Conservation (phyloP, 1,284 basidiomycete species). For the Gomphus bonarii region DNA sequence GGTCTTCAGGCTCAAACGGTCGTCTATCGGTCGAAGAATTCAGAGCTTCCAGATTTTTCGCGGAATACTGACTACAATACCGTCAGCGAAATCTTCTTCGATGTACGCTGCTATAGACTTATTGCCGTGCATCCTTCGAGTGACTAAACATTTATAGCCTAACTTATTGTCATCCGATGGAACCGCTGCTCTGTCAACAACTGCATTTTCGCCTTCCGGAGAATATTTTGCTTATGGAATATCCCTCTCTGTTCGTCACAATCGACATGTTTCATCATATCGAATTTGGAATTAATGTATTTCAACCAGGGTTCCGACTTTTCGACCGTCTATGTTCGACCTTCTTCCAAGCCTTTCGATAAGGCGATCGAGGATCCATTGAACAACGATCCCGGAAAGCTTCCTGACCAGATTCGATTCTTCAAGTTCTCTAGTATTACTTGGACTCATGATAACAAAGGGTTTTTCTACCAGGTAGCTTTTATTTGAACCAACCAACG, state of each 20-base stretch:
- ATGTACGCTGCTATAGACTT: conserved; percentile 32
- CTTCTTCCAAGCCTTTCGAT: conserved; percentile 47
- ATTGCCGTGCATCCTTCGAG: neutral
- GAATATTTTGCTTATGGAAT: conserved; percentile 70
- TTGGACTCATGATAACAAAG: conserved; percentile 70
- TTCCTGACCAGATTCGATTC: conserved; percentile 58
- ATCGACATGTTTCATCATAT: neutral
- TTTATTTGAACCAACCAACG: neutral
- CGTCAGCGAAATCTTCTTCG: conserved; percentile 64
- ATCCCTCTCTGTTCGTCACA: conserved; percentile 47
- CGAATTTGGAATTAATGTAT: conserved; percentile 14
- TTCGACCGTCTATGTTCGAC: conserved; percentile 56
- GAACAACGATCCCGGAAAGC: conserved; percentile 35
- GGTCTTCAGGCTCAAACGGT: conserved; percentile 60
- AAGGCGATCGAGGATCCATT: conserved; percentile 28
- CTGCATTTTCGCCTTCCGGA: conserved; percentile 55
- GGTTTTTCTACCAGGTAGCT: conserved; percentile 73
- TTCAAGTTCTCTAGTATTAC: conserved; percentile 66
- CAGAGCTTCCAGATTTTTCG: conserved; percentile 41
- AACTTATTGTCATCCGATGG: conserved; percentile 67
- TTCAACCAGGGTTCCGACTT: conserved; percentile 60
- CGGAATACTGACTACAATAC: conserved; percentile 27
- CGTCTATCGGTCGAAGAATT: conserved; percentile 56
- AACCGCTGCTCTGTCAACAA: conserved; percentile 51
- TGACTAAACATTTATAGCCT: conserved; percentile 29